Evolutionary conservation across 225 moss, liverwort and hornwort species (phyloP).

Genomic region (Climacium dendroides): DNA sequence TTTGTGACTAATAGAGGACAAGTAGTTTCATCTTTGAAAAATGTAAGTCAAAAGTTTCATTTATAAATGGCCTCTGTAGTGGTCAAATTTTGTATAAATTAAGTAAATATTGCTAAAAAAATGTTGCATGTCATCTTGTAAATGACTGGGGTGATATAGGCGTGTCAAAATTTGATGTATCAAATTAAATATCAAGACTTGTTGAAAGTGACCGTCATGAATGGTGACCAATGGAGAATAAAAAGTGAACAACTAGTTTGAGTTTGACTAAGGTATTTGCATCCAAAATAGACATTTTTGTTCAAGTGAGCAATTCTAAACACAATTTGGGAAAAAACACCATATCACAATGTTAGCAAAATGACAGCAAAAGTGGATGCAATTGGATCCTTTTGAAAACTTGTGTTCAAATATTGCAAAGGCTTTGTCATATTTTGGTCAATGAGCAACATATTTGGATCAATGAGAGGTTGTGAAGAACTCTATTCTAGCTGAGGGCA

Average conservation of each 20-base stretch:
- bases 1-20: not conserved
- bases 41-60: accelerated
- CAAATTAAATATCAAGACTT: accelerated
- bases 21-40: not conserved
- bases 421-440: too few species aligned
- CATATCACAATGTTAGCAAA: not conserved
- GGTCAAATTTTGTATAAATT: accelerated
- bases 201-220: accelerated
- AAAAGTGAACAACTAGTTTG: accelerated
- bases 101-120: not conserved
- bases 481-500: accelerated
- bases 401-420: accelerated
- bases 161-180: not conserved
- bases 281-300: not conserved
- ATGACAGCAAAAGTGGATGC: not conserved
- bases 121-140: not conserved
- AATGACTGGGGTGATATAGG: not conserved
- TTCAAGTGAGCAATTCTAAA: accelerated
- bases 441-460: too few species aligned
- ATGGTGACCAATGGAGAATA: not conserved
- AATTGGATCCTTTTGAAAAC: not conserved
- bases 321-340: not conserved
- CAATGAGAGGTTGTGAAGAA: not conserved
- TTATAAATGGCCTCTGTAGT: accelerated
- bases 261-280: accelerated